Base-by-base conservation (phyloP, 306 rosid genomes). In the Pyrus communis region DNA sequence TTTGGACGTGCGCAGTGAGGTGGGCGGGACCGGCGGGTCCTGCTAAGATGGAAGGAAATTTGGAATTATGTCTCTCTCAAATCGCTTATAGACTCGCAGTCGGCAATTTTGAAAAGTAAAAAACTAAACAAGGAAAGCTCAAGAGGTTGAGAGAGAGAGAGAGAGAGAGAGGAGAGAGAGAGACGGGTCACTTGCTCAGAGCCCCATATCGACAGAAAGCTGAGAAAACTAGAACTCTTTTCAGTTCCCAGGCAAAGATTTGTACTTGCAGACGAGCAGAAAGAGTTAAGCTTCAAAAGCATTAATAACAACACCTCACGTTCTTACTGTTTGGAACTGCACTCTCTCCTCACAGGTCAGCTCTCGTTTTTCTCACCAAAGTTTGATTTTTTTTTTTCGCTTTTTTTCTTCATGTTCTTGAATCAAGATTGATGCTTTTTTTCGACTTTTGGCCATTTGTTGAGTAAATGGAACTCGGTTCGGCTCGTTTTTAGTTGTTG, bases 181-280 rank as follows among this genome's bases (percentile, higher is more conserved):
- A 33, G 3, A 21, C 25, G 15, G 46, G 3, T 59, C 1, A 7
- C 21, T 35, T 11, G 62, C 13, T 38, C 51, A 31, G 21, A 31
- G 21, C 40, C 12, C 68, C 66, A 63, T 40, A 35, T 23, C 1
- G n/a, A 27, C 11, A 31, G 62, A 62, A 62, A 62, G 63, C 70
- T 80, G 68, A 74, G 79, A 73, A 80, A 77, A 77, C 75, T 23
- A 21, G 21, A 28, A 33, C 55, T 62, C 58, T 33, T 43, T 5
- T 1, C 55, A 51, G 21, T 51, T 51, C 5, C 19, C 6, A 1
- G 55, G 17, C 1, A 51, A 51, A 51, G 45, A 17, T 55, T 72
- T 9, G 12, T 27, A 22, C 18, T 49, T 31, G 19, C 12, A 40
- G 21, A 70, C 6, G 71, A 28, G 27, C 3, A 45, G n/a, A 67